Evolutionary conservation across 176 grass and related monocot species (phyloP).

Genomic region (Chloris gayana): DNA sequence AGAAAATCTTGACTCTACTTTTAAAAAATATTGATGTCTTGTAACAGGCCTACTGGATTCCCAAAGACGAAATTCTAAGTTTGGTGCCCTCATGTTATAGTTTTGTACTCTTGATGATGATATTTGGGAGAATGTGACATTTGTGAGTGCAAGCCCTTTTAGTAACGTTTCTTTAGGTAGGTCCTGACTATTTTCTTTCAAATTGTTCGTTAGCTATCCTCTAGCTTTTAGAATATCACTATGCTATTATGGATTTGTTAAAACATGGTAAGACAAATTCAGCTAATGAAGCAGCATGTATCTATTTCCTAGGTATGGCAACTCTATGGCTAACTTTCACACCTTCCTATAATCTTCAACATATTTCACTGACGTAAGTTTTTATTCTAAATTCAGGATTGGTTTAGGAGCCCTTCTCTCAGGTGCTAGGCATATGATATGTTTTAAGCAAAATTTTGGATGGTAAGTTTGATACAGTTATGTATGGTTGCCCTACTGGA

Average conservation of each 20-base stretch:
- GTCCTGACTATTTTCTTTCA: slow-evolving; percentile 27
- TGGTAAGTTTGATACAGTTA: slow-evolving; percentile 60
- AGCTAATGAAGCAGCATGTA: slow-evolving; percentile 99
- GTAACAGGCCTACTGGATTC: too few species aligned
- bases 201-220: slow-evolving; percentile 10
- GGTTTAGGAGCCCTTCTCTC: slow-evolving; percentile 97
- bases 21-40: too few species aligned
- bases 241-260: slow-evolving; percentile 34
- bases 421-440: slow-evolving; percentile 91
- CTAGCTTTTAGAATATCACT: slow-evolving; percentile 20
- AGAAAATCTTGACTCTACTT: too few species aligned
- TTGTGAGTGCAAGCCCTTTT: slow-evolving; percentile 97
- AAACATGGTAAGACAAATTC: slow-evolving; percentile 66
- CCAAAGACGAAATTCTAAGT: slow-evolving; percentile 33
- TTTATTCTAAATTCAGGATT: slow-evolving; percentile 66
- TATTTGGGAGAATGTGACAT: slow-evolving; percentile 78
- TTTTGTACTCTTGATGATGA: slow-evolving; percentile 90
- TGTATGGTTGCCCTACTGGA: slow-evolving; percentile 25
- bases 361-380: slow-evolving; percentile 40
- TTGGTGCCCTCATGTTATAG: slow-evolving; percentile 52
- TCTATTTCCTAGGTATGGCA: slow-evolving; percentile 91
- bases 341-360: not conserved
- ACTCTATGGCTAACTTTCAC: slow-evolving; percentile 9
- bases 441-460: slow-evolving; percentile 86
- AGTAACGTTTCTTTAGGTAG: slow-evolving; percentile 78